These are phyloP conservation scores for Botryobasidium botryosum DNA, from an alignment of 768 basidiomycete genomes.

Conservation along the genomic window DNA sequence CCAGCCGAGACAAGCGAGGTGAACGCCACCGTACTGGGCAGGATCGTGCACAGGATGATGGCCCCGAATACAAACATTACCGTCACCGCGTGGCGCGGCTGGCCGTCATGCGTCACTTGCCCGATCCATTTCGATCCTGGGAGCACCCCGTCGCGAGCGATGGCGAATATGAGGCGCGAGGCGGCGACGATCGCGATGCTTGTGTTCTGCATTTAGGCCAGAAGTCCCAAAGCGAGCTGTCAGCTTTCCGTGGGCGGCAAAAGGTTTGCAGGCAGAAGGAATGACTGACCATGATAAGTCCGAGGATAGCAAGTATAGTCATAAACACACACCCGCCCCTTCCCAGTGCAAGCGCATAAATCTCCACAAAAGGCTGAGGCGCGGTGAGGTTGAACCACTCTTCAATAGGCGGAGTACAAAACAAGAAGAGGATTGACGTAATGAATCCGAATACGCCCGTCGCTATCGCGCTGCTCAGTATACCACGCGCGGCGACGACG, in stretches of 20 bases:
- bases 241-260: background rate
- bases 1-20: slow-evolving; percentile 80
- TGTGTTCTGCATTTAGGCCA: slow-evolving; percentile 50
- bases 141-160: slow-evolving; percentile 86
- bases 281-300: slow-evolving; percentile 61
- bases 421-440: slow-evolving; percentile 65
- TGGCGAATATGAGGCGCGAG: slow-evolving; percentile 76
- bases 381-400: slow-evolving; percentile 58
- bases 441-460: slow-evolving; percentile 68
- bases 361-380: slow-evolving; percentile 81
- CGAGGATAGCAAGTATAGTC: slow-evolving; percentile 68
- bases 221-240: too few relatives aligned
- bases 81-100: slow-evolving; percentile 73
- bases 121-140: slow-evolving; percentile 76
- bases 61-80: slow-evolving; percentile 73
- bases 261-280: background rate
- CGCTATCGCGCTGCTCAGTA: slow-evolving; percentile 57
- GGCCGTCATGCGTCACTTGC: slow-evolving; percentile 46
- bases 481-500: slow-evolving; percentile 65
- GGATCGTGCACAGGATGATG: slow-evolving; percentile 62
- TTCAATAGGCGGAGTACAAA: slow-evolving; percentile 67
- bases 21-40: slow-evolving; percentile 84
- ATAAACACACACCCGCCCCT: slow-evolving; percentile 68
- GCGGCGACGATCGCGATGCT: slow-evolving; percentile 78
- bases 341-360: slow-evolving; percentile 73